Evolutionary conservation across 148 eudicot species (phyloP), one percentile per base, ranked within the genome.

Genomic region (Vaccinium corymbosum): DNA sequence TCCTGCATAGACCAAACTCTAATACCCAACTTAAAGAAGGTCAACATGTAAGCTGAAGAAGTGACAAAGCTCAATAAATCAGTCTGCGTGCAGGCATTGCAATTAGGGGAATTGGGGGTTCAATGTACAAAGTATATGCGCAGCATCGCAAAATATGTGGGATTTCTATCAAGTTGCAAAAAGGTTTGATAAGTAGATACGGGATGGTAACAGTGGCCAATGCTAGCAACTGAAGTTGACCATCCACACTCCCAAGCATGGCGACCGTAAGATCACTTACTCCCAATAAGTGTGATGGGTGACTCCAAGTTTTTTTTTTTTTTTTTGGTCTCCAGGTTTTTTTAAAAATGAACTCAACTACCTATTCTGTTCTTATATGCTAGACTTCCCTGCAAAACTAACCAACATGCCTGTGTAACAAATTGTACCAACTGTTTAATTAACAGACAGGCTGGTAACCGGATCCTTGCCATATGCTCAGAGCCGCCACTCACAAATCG

Each of bases 21-120:
- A 78, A 29, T n/a, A 53, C 61, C 42, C 11, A 78, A 14, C 46
- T 29, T 27, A 53, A 78, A 78, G 48, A 27, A 78, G 57, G 57
- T 50, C 79, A 22, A 42, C 29, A 76, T 49, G 79, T 48, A n/a
- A 76, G 32, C 55, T 49, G 56, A 49, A 49, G 56, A 1, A 75
- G 53, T 52, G 38, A 77, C 59, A 64, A 53, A 79, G 66, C 66
- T 29, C 66, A 55, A 7, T 55, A 79, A 79, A 32, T 55, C 49
- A 55, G 11, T 79, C 27, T 27, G 55, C 22, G 4, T 79, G 35
- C 49, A 55, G 25, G 22, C 80, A 78, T 15, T 53, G 62, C 4
- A 3, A 53, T 7, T 7, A 3, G 1, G 32, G 35, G n/a, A 29
- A 79, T 27, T 48, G 32, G 56, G 66, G 22, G 42, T 79, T 1